Conservation (phyloP, 441 rosid genomes). For the Dalechampia spathulata region DNA sequence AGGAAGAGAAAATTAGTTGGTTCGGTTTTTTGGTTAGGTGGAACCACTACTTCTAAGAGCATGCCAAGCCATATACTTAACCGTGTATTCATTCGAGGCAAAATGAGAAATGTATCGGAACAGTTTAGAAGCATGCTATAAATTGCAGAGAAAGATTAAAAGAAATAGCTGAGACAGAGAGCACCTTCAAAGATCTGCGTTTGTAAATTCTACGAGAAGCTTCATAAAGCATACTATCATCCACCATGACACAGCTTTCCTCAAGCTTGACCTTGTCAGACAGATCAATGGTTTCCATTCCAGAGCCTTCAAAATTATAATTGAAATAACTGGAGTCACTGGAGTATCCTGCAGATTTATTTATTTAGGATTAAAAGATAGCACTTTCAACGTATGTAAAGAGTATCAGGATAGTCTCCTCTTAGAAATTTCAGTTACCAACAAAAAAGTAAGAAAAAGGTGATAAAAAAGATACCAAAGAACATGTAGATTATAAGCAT, state of each 20-base stretch:
- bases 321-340: constrained; percentile 14
- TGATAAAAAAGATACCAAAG: no score
- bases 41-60: no score
- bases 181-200: constrained; percentile 62
- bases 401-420: no score
- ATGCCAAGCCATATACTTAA: no score
- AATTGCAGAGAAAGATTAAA: neutral
- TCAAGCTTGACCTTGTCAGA: constrained; percentile 31
- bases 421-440: no score
- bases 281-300: constrained; percentile 47
- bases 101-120: neutral
- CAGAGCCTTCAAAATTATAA: constrained; percentile 21
- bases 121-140: neutral
- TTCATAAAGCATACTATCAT: constrained; percentile 39
- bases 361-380: constrained; percentile 9
- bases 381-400: no score
- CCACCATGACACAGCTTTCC: constrained; percentile 33
- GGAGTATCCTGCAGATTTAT: constrained; percentile 24
- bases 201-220: constrained; percentile 36
- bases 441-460: no score
- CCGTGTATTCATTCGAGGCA: neutral
- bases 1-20: no score
- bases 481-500: no score
- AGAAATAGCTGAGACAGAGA: constrained; percentile 17
- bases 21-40: no score